Evolutionary conservation across 371 early-diverging fungal genomes (phyloP), one percentile per base, ranked within the genome.

Genomic region (Lichtheimia ramosa): DNA sequence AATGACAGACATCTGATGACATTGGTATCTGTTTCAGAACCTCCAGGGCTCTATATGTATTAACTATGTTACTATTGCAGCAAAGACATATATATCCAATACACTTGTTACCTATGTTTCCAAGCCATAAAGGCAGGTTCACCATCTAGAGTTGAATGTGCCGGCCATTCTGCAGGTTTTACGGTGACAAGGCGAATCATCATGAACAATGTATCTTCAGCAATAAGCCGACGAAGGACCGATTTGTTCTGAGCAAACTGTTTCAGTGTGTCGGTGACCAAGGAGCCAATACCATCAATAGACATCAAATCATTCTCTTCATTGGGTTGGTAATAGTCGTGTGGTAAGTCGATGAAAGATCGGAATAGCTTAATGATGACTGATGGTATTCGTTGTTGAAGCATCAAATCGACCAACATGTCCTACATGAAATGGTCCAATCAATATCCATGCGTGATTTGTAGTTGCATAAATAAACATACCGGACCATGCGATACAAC

Each of bases 381-480:
- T 3, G 73, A 70, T 20, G 82, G 82, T 55, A 82, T 74, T 39
- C 75, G 59, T 43, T 79, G 78, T 48, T 78, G 76, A n/a, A 72
- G 52, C 68, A 79, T 68, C 7, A 74, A 53, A 21, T 68, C 62
- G 21, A 76, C 58, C 50, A 74, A 49, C 10, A 62, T 24, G 41
- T 70, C 68, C 78, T 75, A 53, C 18, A 46, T 18, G 43, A 16
- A 34, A n/a, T 18, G 21, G 46, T 34, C 34, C 34, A 34, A 34
- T 34, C 34, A 34, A 18, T 46, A 46, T 16, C 46, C 46, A 46
- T 21, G 21, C 46, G 46, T 10, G 18, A 6, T 14, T 12, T 8
- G 34, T 8, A 8, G 42, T 13, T 12, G 13, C 41, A 7, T 16
- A 51, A 4, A 48, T 23, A 8, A 25, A 71, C 71, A 54, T 63